These are phyloP conservation scores for Daldinia bambusicola DNA, from an alignment of 495 filamentous ascomycete genomes.

Conservation along the genomic window DNA sequence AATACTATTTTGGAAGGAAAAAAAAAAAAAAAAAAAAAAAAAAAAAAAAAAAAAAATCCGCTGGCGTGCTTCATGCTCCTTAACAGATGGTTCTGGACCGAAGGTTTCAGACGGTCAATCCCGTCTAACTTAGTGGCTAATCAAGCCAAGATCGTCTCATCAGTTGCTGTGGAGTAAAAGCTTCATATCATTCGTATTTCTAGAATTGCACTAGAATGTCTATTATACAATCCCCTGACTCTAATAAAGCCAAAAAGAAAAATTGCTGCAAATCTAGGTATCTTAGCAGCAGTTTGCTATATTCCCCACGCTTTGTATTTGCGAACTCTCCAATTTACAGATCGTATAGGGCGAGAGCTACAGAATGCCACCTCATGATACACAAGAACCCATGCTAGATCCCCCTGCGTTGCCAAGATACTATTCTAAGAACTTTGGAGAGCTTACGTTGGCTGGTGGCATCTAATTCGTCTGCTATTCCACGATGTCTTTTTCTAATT, in stretches of 20 bases:
- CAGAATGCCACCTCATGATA: constrained; percentile 37
- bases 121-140: constrained; percentile 6
- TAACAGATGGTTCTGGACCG: constrained; percentile 29
- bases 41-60: too few relatives aligned
- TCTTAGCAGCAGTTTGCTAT: neutral
- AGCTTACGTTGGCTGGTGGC: constrained; percentile 27
- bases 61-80: constrained; percentile 19
- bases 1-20: constrained; percentile 7
- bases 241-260: neutral
- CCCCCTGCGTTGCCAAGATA: constrained; percentile 42
- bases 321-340: constrained; percentile 6
- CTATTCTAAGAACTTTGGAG: constrained; percentile 37
- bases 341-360: neutral
- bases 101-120: constrained; percentile 29
- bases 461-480: constrained; percentile 32
- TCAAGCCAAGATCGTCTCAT: constrained; percentile 24
- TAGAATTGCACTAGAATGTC: constrained; percentile 9
- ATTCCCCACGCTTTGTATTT: neutral
- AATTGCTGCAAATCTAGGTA: neutral
- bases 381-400: constrained; percentile 23
- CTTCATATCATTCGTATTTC: constrained; percentile 22
- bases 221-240: neutral
- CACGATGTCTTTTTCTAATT: constrained; percentile 22
- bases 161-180: constrained; percentile 22
- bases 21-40: too few relatives aligned